Conservation (phyloP, 768 basidiomycete genomes). For the Dioszegia aurantiaca region DNA sequence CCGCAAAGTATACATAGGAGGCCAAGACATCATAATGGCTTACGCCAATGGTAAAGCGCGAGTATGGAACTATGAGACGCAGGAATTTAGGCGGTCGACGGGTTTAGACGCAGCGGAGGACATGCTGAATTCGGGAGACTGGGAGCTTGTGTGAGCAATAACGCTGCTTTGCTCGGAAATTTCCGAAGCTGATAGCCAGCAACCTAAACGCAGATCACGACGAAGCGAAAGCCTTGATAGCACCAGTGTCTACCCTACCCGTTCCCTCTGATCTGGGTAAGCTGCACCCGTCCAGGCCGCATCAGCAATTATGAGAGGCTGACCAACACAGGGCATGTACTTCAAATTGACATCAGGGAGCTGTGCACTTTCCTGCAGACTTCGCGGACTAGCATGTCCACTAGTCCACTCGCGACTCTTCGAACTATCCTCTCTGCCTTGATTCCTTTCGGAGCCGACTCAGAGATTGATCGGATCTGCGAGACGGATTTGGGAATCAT, state of each 20-base stretch:
- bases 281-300: too few relatives aligned
- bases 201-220: background rate
- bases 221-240: background rate
- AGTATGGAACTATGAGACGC: slow-evolving; percentile 78
- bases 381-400: slow-evolving; percentile 36
- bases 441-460: slow-evolving; percentile 68
- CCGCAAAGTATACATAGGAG: slow-evolving; percentile 62
- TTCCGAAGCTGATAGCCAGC: slow-evolving; percentile 2
- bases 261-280: slow-evolving; percentile 4
- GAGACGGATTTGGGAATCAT: slow-evolving; percentile 59
- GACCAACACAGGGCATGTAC: slow-evolving; percentile 23
- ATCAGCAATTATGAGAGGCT: too few relatives aligned
- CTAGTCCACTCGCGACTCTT: slow-evolving; percentile 57
- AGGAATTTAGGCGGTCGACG: slow-evolving; percentile 83
- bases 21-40: slow-evolving; percentile 68
- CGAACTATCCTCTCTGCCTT: slow-evolving; percentile 64
- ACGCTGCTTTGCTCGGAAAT: background rate
- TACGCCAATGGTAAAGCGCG: slow-evolving; percentile 75
- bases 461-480: slow-evolving; percentile 69
- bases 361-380: slow-evolving; percentile 23
- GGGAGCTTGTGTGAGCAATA: slow-evolving; percentile 66
- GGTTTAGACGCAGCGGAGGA: slow-evolving; percentile 71
- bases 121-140: slow-evolving; percentile 66
- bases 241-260: background rate
- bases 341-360: slow-evolving; percentile 20